Conservation (phyloP, 768 basidiomycete genomes). For the Mycena olivaceomarginata region DNA sequence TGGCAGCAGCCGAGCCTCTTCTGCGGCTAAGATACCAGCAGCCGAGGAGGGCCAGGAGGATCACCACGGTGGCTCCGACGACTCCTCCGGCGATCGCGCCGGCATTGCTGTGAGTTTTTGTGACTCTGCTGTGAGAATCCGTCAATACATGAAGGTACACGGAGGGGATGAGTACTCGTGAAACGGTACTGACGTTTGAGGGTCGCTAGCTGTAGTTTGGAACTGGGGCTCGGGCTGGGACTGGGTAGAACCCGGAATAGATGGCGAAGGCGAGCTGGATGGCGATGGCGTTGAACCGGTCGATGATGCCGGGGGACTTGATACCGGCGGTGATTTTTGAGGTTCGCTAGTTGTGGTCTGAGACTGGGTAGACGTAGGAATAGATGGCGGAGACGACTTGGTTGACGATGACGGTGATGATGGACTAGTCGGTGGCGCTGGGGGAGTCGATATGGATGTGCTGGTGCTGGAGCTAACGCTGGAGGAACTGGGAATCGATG, state of each 20-base stretch:
- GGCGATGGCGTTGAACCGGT: background rate
- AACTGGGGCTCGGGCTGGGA: background rate
- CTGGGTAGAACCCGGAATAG: background rate
- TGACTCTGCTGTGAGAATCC: background rate
- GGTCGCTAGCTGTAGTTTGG: background rate
- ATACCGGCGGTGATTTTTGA: background rate
- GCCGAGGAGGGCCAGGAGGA: constrained; percentile 22
- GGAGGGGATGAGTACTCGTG: background rate
- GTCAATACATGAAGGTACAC: constrained; percentile 11
- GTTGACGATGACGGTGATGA: too few species aligned
- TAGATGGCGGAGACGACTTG: background rate
- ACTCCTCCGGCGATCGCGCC: constrained; percentile 24
- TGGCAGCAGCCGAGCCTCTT: background rate
- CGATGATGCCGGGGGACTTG: background rate
- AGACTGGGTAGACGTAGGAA: background rate
- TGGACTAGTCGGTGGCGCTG: background rate
- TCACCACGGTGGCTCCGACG: constrained; percentile 12
- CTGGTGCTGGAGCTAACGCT: too few species aligned
- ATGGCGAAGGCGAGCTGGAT: background rate
- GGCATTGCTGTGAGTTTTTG: constrained; percentile 16
- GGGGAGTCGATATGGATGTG: background rate
- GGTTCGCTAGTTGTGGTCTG: background rate
- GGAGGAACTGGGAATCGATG: background rate
- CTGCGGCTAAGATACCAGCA: constrained; percentile 22
- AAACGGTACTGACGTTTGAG: constrained; percentile 11